phyloP scores from a whole-genome alignment of 345 rosid species.

The Sisymbrium altissimum region DNA sequence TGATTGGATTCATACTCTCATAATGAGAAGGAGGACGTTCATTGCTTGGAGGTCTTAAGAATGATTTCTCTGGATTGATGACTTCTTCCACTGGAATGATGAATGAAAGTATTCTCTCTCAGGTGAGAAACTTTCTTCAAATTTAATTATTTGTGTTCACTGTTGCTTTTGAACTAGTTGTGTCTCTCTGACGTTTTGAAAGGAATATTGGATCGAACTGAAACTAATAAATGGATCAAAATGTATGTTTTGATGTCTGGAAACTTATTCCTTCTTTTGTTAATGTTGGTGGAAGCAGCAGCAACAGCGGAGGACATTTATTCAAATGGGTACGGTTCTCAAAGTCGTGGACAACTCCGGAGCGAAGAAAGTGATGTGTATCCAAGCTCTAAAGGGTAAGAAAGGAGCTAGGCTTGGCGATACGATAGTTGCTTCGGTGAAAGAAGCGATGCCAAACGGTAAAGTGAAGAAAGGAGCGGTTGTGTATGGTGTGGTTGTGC shows the following conservation, averaged over 20 bases:
- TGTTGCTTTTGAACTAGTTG: background rate
- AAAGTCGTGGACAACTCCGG: constrained; percentile 91
- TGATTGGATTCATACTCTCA: background rate
- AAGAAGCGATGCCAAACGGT: constrained; percentile 91
- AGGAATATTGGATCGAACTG: background rate
- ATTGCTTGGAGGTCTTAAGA: constrained; percentile 46
- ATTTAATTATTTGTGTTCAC: background rate
- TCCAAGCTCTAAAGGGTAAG: constrained; percentile 68
- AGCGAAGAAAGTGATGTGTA: constrained; percentile 87
- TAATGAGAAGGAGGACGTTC: constrained; percentile 38
- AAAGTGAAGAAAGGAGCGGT: constrained; percentile 94
- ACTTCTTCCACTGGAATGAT: constrained; percentile 35
- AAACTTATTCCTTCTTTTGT: background rate
- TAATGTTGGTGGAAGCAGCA: constrained; percentile 11
- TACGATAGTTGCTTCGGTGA: constrained; percentile 76
- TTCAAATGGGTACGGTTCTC: constrained; percentile 86
- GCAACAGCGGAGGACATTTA: constrained; percentile 73
- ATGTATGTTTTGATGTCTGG: background rate
- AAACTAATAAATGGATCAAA: no score
- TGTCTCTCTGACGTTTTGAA: background rate
- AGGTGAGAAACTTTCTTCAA: no score
- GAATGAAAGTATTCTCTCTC: constrained; percentile 36
- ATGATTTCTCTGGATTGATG: constrained; percentile 33
- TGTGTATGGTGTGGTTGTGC: constrained; percentile 72
- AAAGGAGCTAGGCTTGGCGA: constrained; percentile 86